Base-by-base conservation (phyloP, 768 basidiomycete genomes). In the Lentinula sp. region DNA sequence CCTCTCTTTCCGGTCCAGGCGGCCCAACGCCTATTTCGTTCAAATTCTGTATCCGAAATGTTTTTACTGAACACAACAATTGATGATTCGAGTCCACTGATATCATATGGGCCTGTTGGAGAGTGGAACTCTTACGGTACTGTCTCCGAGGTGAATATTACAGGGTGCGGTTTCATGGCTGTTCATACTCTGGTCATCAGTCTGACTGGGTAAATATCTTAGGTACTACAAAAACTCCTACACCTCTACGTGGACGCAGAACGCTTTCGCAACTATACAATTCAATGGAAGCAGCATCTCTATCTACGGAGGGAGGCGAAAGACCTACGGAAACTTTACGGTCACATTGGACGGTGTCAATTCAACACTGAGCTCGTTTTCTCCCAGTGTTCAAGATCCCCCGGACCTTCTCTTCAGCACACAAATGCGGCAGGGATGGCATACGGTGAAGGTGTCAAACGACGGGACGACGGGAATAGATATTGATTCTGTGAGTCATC, bases 281-380 rank as follows among this genome's bases (percentile, higher is more conserved):
- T 76, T 75, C 66, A 73, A 75, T 39, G 74, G 74, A 18, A 70
- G 69, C 11, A 64, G 61, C 11, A 21, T 76, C 49, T 73, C 67
- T 69, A 60, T 75, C 13, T 75, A 67, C 37, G 75, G 75, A 15
- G 72, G 72, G 1, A 68, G 69, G 18, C 67, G 75, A 21, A 4
- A 37, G 13, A 71, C 73, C 53, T 72, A 75, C 55, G 73, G 76
- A 6, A 65, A 60, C n/a, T 77, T 65, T 57, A 61, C 37, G 5
- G 66, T 74, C 28, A 53, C 68, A 23, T 61, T 74, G 0, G 75
- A 76, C 56, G 32, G 62, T 31, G 35, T 35, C 15, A 68, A 34
- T 32, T 31, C 64, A 11, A 37, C n/a, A 16, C 39, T 48, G 15
- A 65, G 65, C 43, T 68, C 59, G 16, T 18, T 21, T 23, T 28